Evolutionary conservation across 805 yeast species (phyloP), one percentile per base, ranked within the genome.

Genomic region (Metschnikowia lachancei): DNA sequence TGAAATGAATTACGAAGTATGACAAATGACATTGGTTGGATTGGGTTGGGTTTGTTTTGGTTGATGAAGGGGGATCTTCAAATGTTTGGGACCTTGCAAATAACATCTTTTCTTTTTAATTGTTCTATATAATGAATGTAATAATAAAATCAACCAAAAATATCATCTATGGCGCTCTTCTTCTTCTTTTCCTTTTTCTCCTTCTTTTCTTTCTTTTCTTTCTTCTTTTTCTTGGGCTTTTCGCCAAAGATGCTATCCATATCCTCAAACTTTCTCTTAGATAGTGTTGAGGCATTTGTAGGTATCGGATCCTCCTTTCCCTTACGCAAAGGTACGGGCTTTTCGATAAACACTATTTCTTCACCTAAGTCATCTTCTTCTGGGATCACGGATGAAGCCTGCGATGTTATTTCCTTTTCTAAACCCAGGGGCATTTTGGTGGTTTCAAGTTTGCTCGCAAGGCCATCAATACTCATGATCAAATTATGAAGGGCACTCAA

Each of bases 161-260:
- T 87, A 56, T 81, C 87, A 63, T 86, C 94, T 45, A 87, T 87
- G 10, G 82, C 83, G 38, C 75, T 74, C 50, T 67, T 76, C 43
- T 65, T 63, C 59, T 74, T 79, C 60, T 72, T 75, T 48, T 74
- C 74, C 59, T 46, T 45, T 45, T 74, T 79, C 60, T 72, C 74
- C 49, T 74, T 74, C 59, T 46, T 45, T 45, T 52, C 50, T 39
- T 45, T 48, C 41, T 36, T 44, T 39, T 39, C 49, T 24, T 44
- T 46, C 31, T 33, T 48, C 12, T 43, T 47, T 47, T 47, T 49
- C 36, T 35, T 43, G n/a, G 49, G 45, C 33, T 42, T 48, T 42
- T 16, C 52, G 12, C 30, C 33, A 30, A 39, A 39, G 6, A 29
- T 34, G 17, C 44, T 39, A 16, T 48, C 57, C 4, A 52, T 49